Conservation (phyloP, 73 alveolate species). For the Symbiodinium pilosum region DNA sequence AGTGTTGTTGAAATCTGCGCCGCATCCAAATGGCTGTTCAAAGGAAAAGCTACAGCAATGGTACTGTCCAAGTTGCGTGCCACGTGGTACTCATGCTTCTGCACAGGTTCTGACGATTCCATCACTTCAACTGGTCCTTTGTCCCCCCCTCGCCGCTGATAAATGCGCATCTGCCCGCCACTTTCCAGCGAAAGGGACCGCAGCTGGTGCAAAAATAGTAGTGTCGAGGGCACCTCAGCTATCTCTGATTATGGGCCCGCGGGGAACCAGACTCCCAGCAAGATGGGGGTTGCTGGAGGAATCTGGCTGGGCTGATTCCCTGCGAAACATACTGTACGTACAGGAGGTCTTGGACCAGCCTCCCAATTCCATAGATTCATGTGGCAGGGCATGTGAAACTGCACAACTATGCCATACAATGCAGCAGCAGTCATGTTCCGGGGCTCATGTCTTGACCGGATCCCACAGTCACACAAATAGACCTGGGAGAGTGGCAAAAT, state of each 20-base stretch:
- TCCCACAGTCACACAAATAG: no score
- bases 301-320: no score
- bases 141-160: not conserved
- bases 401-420: no score
- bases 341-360: no score
- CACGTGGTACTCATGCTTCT: not conserved
- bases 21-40: not conserved
- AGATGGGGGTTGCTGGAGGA: no score
- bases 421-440: no score
- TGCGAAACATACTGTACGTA: not conserved
- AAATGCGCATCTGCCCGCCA: not conserved
- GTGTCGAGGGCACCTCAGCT: slow-evolving; percentile 43
- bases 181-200: slow-evolving; percentile 1
- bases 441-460: no score
- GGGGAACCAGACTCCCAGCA: not conserved
- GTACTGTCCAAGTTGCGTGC: not conserved
- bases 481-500: no score
- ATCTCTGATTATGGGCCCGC: not conserved
- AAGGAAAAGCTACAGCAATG: not conserved
- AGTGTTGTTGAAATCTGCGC: slow-evolving; percentile 9
- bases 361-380: no score
- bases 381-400: no score
- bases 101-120: not conserved
- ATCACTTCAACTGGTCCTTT: not conserved
- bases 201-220: slow-evolving; percentile 46